A percentile compares a stretch with the other conserved stretches of the same genome.
Conservation (phyloP, 2,329 filamentous ascomycete genomes). For the Colletotrichum lentis region DNA sequence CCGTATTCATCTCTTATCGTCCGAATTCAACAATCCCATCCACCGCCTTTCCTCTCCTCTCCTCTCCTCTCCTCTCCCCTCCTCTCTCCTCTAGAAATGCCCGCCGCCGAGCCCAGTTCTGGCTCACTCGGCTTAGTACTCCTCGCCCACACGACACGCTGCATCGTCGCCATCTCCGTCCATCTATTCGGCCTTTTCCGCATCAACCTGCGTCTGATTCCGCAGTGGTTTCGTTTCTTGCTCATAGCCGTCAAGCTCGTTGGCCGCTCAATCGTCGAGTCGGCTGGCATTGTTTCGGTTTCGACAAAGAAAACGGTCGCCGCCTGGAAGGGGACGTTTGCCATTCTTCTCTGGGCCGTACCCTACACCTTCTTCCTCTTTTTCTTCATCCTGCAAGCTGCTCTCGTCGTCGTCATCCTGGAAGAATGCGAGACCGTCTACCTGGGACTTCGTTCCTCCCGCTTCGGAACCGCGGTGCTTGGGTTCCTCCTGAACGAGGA, state of each 20-base stretch:
- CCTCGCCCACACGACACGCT: constrained; percentile 10
- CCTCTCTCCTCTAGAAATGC: constrained; percentile 10
- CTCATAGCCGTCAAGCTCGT: not conserved
- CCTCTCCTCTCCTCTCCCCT: not conserved
- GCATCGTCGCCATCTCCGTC: constrained; percentile 6
- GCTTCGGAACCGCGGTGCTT: constrained; percentile 15
- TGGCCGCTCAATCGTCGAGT: not conserved
- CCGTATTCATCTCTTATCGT: not conserved
- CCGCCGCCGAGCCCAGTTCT: constrained; percentile 11
- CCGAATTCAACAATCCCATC: not conserved
- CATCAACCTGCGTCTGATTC: constrained; percentile 10
- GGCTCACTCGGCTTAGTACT: constrained; percentile 20
- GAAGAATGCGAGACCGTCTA: constrained; percentile 34
- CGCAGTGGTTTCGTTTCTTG: not conserved
- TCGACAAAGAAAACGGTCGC: not conserved
- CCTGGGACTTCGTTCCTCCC: constrained; percentile 29
- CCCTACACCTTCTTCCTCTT: constrained; percentile 13
- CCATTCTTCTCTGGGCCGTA: not conserved
- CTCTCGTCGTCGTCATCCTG: constrained; percentile 3
- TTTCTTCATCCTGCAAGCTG: not conserved
- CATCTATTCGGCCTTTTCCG: not conserved
- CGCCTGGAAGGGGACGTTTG: not conserved
- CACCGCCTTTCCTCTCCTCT: not conserved
- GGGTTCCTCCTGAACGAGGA: not conserved
- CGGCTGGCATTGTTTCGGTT: not conserved